These are phyloP conservation scores for Rhododendron kiyosumense DNA, from an alignment of 148 eudicot genomes.

Conservation along the genomic window DNA sequence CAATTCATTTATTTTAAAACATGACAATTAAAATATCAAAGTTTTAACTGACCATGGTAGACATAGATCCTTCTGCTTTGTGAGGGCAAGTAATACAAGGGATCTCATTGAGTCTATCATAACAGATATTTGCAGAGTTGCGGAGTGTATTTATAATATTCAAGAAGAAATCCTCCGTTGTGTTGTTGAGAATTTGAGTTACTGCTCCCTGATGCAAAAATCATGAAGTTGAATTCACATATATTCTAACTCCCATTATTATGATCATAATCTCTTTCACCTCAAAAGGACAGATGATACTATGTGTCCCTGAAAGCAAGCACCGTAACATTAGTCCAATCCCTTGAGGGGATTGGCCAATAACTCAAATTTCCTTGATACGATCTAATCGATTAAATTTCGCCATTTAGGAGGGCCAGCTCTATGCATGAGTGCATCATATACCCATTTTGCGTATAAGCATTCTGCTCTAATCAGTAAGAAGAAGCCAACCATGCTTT, in stretches of 20 bases:
- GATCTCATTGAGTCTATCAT: conserved; percentile 36
- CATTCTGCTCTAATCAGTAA: not conserved
- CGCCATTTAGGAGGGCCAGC: not conserved
- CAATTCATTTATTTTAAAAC: not conserved
- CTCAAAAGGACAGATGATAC: not conserved
- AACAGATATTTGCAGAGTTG: conserved; percentile 38
- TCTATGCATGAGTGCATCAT: not conserved
- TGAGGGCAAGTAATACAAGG: conserved; percentile 51
- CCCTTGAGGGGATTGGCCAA: not conserved
- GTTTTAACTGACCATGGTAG: conserved; percentile 35
- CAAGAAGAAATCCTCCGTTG: conserved; percentile 44
- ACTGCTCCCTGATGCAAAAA: conserved; percentile 41
- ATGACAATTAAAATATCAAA: not conserved
- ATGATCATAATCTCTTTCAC: not conserved
- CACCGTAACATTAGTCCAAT: not conserved
- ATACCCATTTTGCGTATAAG: not conserved
- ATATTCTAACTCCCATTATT: not conserved
- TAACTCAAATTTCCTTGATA: not conserved
- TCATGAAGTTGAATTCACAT: not conserved
- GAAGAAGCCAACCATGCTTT: not conserved
- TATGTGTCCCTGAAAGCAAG: not conserved
- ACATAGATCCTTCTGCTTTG: conserved; percentile 65
- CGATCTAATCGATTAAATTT: not conserved
- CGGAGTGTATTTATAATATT: conserved; percentile 26
- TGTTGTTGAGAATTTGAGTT: conserved; percentile 37